Base-by-base conservation (phyloP, 257 asterid species). In the Henckelia pumila region DNA sequence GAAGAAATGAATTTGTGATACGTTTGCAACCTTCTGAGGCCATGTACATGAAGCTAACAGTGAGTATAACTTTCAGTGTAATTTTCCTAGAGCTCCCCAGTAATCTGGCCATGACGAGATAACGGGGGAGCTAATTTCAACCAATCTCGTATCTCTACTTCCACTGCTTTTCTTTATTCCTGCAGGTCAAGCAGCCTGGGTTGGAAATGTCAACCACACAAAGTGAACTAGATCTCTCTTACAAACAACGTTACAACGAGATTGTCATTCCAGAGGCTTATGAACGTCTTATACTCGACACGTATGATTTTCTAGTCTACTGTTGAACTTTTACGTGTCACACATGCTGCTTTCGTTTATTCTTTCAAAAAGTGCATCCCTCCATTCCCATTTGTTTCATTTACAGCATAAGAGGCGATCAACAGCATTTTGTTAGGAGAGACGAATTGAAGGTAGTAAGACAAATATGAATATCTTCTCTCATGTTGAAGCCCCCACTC, bases 11-110 rank as follows among this genome's bases (percentile, higher is more conserved):
- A 71, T 81, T 94, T 73, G 99, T 94, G 33, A 94, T 94, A 53
- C 97, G 98, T 52, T 89, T 94, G 68, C 99, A 94, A 72, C 99
- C 99, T 79, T 85, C 82, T 32, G 97, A 94, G 83, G 96, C 99
- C 76, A 88, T 94, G 50, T 94, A 94, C 86, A 90, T 94, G 99
- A 90, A 90, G 82, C 93, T 94, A 66, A 89, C 96, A 35, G 47
- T 35, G 47, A 35, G 47, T 35, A 35, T 35, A 35, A 35, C 47
- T 35, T 11, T 35, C 47, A 10, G 14, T 35, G 47, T 35, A 35
- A 9, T 9, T 10, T 9, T 35, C 47, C 17, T 1, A 35, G 16
- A 35, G 13, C 16, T 35, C 16, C 47, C 47, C 8, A 9, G 8
- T 33, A 35, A 16, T 35, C 47, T 35, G 47, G 47, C 47, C 16